Evolutionary conservation across 2,329 filamentous ascomycete species (phyloP).

Genomic region (Bipolaris sorokiniana): DNA sequence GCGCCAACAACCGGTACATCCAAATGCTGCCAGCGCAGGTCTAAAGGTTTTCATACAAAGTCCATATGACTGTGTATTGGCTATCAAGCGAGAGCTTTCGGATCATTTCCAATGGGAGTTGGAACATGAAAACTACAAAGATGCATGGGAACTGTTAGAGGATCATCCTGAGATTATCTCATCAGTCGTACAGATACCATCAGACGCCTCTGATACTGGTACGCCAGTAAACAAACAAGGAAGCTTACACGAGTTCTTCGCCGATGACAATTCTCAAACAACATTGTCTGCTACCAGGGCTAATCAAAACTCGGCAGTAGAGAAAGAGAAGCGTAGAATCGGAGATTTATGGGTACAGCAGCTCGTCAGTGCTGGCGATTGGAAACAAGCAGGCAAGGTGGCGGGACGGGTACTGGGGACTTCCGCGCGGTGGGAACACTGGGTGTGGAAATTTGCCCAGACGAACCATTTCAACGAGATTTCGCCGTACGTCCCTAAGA

Average conservation of each 20-base stretch:
- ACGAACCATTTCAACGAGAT: constrained; percentile 90
- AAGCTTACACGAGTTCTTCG: constrained; percentile 70
- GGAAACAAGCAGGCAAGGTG: constrained; percentile 77
- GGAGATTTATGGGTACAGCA: constrained; percentile 94
- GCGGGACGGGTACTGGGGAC: constrained; percentile 83
- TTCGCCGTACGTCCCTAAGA: constrained; percentile 77
- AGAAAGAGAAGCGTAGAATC: constrained; percentile 87
- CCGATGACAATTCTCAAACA: constrained; percentile 70
- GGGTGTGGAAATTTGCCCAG: constrained; percentile 90
- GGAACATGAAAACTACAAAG: constrained; percentile 78
- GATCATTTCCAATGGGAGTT: constrained; percentile 89
- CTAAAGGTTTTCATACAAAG: constrained; percentile 93
- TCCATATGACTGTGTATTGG: constrained; percentile 94
- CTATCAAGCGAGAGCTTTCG: constrained; percentile 81
- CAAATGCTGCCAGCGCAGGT: constrained; percentile 61
- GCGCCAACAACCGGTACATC: constrained; percentile 49
- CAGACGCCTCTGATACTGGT: constrained; percentile 49
- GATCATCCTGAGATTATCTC: constrained; percentile 77
- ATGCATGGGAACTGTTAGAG: constrained; percentile 88
- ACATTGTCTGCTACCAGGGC: constrained; percentile 65
- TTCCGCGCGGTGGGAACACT: constrained; percentile 88
- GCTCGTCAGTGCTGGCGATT: constrained; percentile 75
- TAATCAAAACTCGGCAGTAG: constrained; percentile 67
- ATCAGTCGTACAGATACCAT: constrained; percentile 46
- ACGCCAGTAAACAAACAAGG: constrained; percentile 53